A percentile compares a stretch with the other conserved stretches of the same genome.
Conservation (phyloP, 164 flowering plant species). For the Magnolia kwangsiensis region DNA sequence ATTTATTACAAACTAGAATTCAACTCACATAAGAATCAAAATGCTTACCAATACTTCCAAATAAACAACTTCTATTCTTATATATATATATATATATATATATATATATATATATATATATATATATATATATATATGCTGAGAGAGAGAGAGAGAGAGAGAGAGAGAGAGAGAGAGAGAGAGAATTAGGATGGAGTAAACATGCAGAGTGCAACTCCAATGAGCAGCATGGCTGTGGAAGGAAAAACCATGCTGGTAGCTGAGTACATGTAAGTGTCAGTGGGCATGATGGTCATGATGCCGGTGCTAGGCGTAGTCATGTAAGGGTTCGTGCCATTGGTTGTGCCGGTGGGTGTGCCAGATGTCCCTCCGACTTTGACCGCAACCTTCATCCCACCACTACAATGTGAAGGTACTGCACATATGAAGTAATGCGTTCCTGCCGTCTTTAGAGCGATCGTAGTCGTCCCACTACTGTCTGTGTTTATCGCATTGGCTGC, state of each 20-base stretch:
- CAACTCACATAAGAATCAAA: too few relatives aligned
- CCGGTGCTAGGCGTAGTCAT: not conserved
- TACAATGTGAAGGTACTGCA: slow-evolving; percentile 38
- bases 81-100: too few relatives aligned
- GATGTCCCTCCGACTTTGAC: slow-evolving; percentile 25
- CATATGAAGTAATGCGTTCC: slow-evolving; percentile 56
- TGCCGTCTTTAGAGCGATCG: slow-evolving; percentile 34
- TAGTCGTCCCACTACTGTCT: slow-evolving; percentile 36
- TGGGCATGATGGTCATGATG: not conserved
- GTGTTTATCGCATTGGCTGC: slow-evolving; percentile 25
- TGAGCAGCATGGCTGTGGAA: slow-evolving; percentile 8
- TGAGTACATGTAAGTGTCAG: not conserved
- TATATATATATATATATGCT: not conserved
- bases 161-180: not conserved
- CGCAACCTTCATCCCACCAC: slow-evolving; percentile 49
- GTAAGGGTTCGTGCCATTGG: not conserved
- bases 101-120: not conserved
- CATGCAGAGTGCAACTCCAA: slow-evolving; percentile 9
- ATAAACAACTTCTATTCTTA: too few relatives aligned
- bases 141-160: too few relatives aligned
- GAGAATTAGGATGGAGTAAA: slow-evolving; percentile 3
- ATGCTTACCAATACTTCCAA: too few relatives aligned
- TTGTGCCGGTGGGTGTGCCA: slow-evolving; percentile 8
- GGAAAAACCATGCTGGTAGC: slow-evolving; percentile 18
- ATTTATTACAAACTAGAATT: too few relatives aligned